Evolutionary conservation across 2,329 filamentous ascomycete species (phyloP).

Genomic region (Trichoderma sp.): DNA sequence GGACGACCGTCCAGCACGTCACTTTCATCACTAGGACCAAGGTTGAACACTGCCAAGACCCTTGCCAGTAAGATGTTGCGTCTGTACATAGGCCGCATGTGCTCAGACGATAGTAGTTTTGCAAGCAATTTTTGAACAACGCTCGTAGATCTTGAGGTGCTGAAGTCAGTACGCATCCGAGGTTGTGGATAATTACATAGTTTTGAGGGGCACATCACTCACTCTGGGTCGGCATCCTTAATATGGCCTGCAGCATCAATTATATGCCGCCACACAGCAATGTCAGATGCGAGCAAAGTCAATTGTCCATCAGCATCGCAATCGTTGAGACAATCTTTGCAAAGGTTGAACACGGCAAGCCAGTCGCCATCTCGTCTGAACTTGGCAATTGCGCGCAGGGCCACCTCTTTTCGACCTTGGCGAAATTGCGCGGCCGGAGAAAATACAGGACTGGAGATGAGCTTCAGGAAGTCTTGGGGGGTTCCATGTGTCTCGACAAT

Average conservation of each 20-base stretch:
- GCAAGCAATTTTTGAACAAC: constrained; percentile 33
- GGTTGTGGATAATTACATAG: not conserved
- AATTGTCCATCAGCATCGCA: constrained; percentile 38
- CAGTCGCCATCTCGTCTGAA: constrained; percentile 42
- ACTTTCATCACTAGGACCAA: constrained; percentile 31
- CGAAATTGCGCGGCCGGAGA: constrained; percentile 45
- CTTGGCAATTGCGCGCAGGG: constrained; percentile 41
- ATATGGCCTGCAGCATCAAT: constrained; percentile 39
- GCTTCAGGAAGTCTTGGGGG: constrained; percentile 41
- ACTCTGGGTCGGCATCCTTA: constrained; percentile 35
- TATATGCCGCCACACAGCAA: constrained; percentile 40
- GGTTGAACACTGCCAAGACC: constrained; percentile 38
- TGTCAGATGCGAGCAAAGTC: constrained; percentile 47
- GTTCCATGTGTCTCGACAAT: constrained; percentile 46
- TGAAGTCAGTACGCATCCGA: too few relatives aligned
- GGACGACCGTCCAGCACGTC: constrained; percentile 32
- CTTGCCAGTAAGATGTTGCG: constrained; percentile 41
- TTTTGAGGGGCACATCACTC: constrained; percentile 17
- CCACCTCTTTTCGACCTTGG: constrained; percentile 47
- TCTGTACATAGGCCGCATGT: constrained; percentile 39
- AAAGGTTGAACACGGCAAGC: constrained; percentile 44
- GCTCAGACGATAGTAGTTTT: constrained; percentile 30
- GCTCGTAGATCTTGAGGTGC: constrained; percentile 25
- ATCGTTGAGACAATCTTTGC: constrained; percentile 42
- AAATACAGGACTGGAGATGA: constrained; percentile 40